Evolutionary conservation across 2,329 filamentous ascomycete genomes (phyloP).

Genomic region (Penicillium corylophilum): DNA sequence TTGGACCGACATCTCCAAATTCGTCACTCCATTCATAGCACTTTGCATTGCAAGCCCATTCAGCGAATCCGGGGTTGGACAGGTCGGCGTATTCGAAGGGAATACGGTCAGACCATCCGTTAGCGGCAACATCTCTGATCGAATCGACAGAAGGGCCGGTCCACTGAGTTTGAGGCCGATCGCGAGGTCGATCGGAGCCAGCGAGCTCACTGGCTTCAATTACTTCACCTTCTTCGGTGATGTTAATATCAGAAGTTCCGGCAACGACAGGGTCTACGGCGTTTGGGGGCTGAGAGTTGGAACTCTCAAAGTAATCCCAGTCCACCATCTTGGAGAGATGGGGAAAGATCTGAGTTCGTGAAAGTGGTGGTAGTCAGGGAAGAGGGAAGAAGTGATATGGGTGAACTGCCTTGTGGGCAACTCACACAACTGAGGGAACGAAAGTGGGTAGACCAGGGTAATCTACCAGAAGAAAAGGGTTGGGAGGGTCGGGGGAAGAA

Average conservation of each 20-base stretch:
- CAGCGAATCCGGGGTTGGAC: constrained; percentile 26
- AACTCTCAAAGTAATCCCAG: background rate
- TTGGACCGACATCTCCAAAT: constrained; percentile 79
- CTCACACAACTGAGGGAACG: background rate
- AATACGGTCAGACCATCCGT: constrained; percentile 39
- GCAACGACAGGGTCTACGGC: background rate
- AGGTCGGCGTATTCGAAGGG: constrained; percentile 40
- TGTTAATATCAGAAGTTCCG: background rate
- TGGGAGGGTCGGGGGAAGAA: background rate
- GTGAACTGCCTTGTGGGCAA: background rate
- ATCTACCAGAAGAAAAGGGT: background rate
- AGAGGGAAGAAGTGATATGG: background rate
- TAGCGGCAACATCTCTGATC: background rate
- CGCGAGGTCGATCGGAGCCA: background rate
- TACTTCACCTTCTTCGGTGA: no score
- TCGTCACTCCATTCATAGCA: constrained; percentile 85
- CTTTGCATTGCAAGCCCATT: constrained; percentile 58
- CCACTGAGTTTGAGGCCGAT: background rate
- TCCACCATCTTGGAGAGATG: background rate
- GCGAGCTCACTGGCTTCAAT: background rate
- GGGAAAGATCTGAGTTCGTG: background rate
- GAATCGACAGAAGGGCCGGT: background rate
- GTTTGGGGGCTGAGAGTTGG: background rate
- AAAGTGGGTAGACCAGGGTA: background rate
- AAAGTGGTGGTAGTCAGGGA: no score